Evolutionary conservation across 2,329 filamentous ascomycete genomes (phyloP), one percentile per base, ranked within the genome.

Genomic region (Xylariales sp.): DNA sequence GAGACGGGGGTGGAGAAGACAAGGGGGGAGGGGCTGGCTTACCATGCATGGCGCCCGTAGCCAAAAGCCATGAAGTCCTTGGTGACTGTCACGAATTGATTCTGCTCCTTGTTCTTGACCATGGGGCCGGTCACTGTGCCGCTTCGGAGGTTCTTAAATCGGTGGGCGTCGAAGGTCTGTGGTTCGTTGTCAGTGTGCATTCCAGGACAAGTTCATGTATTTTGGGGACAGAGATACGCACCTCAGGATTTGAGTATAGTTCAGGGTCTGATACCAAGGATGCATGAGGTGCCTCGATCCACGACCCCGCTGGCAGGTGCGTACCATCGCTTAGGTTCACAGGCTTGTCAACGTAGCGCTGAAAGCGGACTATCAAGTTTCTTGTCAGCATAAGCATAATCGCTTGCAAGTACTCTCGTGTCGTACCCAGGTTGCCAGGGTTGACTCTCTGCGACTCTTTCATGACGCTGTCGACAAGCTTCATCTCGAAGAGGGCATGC

Each of bases 31-130:
- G n/a, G n/a, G 31, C 44, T n/a, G 45, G 40, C 39, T 33, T 24
- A 44, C 34, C 53, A 52, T 2, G 66, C 62, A 43, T 69, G 66
- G 0, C 61, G 57, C 3, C 67, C 67, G 42, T 63, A 65, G 1
- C 66, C 66, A 39, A 68, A 70, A 5, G 51, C 49, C 45, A 66
- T 52, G 31, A 57, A 55, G 31, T 53, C 53, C 32, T 57, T 50
- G 14, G 50, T 59, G 15, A 63, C 55, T 22, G 57, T 60, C 25
- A 65, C 66, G 45, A 70, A 68, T 52, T 71, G 68, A 50, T 65
- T 58, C 45, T 56, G 56, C 24, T 59, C 60, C 36, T 47, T 55
- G 42, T 51, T 58, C 35, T 54, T 57, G 5, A 48, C 44, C 9
- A 55, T 45, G 12, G 47, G 49, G 5, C 51, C 53, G 40, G 51